A percentile compares a stretch with the other conserved stretches of the same genome.
phyloP scores from a whole-genome alignment of 2,329 filamentous ascomycete species.

The Colletotrichum horii region DNA sequence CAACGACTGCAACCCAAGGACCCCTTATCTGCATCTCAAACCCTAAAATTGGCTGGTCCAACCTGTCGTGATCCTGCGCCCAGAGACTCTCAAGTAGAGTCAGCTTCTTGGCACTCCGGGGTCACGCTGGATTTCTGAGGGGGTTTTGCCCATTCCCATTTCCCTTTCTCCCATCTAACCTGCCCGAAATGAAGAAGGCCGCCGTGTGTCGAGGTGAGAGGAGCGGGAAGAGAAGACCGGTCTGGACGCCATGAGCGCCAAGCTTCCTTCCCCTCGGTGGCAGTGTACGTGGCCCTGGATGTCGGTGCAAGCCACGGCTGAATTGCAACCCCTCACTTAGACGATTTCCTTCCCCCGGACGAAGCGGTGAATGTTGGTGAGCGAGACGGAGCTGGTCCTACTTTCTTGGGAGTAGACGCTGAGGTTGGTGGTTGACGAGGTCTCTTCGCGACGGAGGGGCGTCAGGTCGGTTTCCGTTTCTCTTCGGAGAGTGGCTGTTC shows the following conservation, averaged over 20 bases:
- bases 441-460: constrained; percentile 11
- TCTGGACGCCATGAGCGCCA: constrained; percentile 4
- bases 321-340: not conserved
- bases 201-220: not conserved
- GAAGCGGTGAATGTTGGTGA: constrained; percentile 9
- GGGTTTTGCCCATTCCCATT: not conserved
- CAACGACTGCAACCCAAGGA: constrained; percentile 16
- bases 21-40: constrained; percentile 17
- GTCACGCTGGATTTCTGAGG: not conserved
- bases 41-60: constrained; percentile 11
- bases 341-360: constrained; percentile 9
- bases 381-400: not conserved
- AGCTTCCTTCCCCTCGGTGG: not conserved
- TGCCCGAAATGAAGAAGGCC: not conserved
- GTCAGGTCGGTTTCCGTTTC: constrained; percentile 11
- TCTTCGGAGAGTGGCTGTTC: not conserved
- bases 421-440: not conserved
- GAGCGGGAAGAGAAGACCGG: not conserved
- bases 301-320: not conserved
- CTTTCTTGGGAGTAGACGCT: constrained; percentile 12
- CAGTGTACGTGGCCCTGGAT: constrained; percentile 1
- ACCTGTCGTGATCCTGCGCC: constrained; percentile 2
- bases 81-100: constrained; percentile 8
- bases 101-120: constrained; percentile 14
- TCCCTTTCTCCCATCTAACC: not conserved